Evolutionary conservation across 2,329 filamentous ascomycete species (phyloP).

Genomic region (Aspergillaceae sp.): DNA sequence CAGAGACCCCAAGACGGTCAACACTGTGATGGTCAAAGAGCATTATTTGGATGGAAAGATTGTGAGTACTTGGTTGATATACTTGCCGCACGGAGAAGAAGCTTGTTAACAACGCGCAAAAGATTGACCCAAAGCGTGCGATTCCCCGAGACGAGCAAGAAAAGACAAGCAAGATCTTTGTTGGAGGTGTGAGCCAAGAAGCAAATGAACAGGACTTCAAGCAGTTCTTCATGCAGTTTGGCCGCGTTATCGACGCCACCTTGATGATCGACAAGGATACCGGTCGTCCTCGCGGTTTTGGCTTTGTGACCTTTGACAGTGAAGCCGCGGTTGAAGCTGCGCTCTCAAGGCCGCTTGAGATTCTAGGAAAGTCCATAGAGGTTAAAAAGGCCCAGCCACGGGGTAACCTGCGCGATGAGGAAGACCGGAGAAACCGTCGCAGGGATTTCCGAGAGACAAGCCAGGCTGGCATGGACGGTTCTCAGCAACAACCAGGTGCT

Average conservation of each 20-base stretch:
- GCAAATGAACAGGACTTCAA: slow-evolving; percentile 94
- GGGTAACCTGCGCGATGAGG: slow-evolving; percentile 87
- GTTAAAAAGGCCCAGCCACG: slow-evolving; percentile 96
- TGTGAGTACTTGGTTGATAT: slow-evolving; percentile 48
- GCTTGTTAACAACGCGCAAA: slow-evolving; percentile 13
- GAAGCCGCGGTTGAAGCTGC: slow-evolving; percentile 91
- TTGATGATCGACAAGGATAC: slow-evolving; percentile 99
- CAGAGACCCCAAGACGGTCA: slow-evolving; percentile 94
- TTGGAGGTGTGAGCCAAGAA: slow-evolving; percentile 94
- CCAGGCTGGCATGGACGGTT: slow-evolving; percentile 28
- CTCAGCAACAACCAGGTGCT: slow-evolving; percentile 40
- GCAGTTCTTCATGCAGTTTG: slow-evolving; percentile 94
- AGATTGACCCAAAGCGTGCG: slow-evolving; percentile 97
- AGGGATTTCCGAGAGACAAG: slow-evolving; percentile 34
- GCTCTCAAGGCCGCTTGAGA: slow-evolving; percentile 74
- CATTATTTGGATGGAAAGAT: slow-evolving; percentile 98
- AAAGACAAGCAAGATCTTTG: slow-evolving; percentile 97
- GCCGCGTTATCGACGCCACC: slow-evolving; percentile 90
- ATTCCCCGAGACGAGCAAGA: slow-evolving; percentile 98
- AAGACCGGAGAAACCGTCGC: slow-evolving; percentile 51
- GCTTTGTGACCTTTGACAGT: slow-evolving; percentile 96
- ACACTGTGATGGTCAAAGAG: slow-evolving; percentile 99
- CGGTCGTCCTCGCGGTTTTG: slow-evolving; percentile 89
- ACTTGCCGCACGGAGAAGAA: background rate
- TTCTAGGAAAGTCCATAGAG: slow-evolving; percentile 92